Base-by-base conservation (phyloP, 2,329 filamentous ascomycete genomes). In the Blastomyces percursus region DNA sequence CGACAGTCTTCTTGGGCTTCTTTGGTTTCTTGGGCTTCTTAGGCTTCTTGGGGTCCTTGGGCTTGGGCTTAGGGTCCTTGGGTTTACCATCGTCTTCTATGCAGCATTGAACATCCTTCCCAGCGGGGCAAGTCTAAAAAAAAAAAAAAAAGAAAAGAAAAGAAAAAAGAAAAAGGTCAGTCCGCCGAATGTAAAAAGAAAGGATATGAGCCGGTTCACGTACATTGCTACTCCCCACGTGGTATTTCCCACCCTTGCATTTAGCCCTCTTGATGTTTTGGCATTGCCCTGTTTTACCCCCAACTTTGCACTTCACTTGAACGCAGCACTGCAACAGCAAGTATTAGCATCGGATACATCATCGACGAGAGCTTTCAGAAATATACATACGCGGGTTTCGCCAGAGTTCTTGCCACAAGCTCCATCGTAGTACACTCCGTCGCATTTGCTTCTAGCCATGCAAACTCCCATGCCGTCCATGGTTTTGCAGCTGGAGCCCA, bases 1-100 rank as follows among this genome's bases (percentile, higher is more conserved):
- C 72, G 24, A 75, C 69, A 30, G 16, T 40, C 30, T 51, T 38
- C 16, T 42, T 55, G 8, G 32, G n/a, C 9, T 57, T 58, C 35
- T 51, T 21, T 6, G 42, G 16, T 21, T 57, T 56, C 8, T 56
- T 14, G 38, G 32, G 35, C 1, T 38, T 12, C 42, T 60, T 60
- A 4, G 27, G 46, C 16, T 51, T 38, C 24, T 50, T 58, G 7
- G 40, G 27, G 0, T 30, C 11, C 24, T 60, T 60, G 11, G 27
- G 59, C 14, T 51, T 32, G 27, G 27, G 27, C 30, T 32, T 59
- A 4, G 40, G 27, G 1, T 35, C 16, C 24, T 59, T 59, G 16
- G 42, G 42, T 44, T 24, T 9, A 16, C 9, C 35, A 12, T 60
- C 27, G 42, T 11, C 14, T 24, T 59, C 35, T 11, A 63, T 61